Evolutionary conservation across 352 stramenopile species (phyloP).

Genomic region (Pythium apleroticum): DNA sequence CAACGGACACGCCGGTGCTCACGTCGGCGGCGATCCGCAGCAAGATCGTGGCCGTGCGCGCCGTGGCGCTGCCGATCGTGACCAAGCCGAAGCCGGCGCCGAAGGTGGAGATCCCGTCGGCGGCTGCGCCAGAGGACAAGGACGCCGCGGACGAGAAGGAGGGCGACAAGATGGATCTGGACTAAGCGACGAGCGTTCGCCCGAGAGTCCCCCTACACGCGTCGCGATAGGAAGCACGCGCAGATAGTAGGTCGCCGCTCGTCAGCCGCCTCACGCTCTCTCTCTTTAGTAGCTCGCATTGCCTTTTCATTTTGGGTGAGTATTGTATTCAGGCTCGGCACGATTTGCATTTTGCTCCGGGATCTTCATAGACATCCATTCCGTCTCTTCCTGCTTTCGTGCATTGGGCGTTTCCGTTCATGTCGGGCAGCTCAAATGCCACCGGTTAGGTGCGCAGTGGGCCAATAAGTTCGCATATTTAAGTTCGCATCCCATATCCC

Average conservation of each 20-base stretch:
- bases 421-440: too few species aligned
- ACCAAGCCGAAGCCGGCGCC: conserved; percentile 95
- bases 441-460: not conserved
- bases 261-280: not conserved
- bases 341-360: not conserved
- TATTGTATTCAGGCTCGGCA: conserved; percentile 24
- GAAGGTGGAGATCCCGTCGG: conserved; percentile 67
- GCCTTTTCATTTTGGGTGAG: conserved; percentile 26
- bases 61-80: conserved; percentile 92
- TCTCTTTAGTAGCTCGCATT: not conserved
- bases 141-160: conserved; percentile 41
- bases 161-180: conserved; percentile 85
- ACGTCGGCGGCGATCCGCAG: conserved; percentile 87
- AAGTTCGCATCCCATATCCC: conserved; percentile 2
- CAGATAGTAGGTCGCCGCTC: not conserved
- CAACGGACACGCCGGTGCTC: conserved; percentile 90
- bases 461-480: not conserved
- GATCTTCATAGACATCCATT: conserved; percentile 8
- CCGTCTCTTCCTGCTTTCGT: not conserved
- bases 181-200: conserved; percentile 41
- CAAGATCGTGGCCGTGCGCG: conserved; percentile 91
- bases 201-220: not conserved
- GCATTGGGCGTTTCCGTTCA: too few species aligned
- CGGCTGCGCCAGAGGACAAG: conserved; percentile 40
- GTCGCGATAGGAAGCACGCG: conserved; percentile 4